phyloP scores from a whole-genome alignment of 1,284 basidiomycete genomes.

The Austroboletus olivaceoglutinosus region DNA sequence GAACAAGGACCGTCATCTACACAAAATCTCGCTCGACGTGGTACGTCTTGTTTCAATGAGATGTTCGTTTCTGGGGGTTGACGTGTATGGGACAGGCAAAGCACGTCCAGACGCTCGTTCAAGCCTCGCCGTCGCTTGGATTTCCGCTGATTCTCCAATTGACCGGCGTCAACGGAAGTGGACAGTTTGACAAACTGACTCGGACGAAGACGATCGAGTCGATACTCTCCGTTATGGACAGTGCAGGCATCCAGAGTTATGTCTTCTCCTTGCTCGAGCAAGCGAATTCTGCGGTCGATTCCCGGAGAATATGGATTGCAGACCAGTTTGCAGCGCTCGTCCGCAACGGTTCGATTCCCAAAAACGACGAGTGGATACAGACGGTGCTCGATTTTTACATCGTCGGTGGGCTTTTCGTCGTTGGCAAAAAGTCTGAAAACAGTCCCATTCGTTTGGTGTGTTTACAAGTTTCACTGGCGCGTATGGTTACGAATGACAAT shows the following conservation, averaged over 20 bases:
- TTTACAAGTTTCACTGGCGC: conserved; percentile 13
- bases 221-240: conserved; percentile 76
- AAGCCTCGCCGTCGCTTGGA: conserved; percentile 76
- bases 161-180: conserved; percentile 81
- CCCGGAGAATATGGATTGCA: conserved; percentile 75
- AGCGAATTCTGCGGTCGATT: conserved; percentile 54
- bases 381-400: conserved; percentile 79
- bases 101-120: conserved; percentile 74
- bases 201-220: conserved; percentile 92
- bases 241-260: conserved; percentile 76
- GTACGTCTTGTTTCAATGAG: conserved; percentile 42
- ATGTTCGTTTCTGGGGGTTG: conserved; percentile 3
- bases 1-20: conserved; percentile 82
- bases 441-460: conserved; percentile 60
- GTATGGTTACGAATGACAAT: conserved; percentile 3
- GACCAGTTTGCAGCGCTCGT: conserved; percentile 84
- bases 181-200: conserved; percentile 90
- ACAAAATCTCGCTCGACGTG: conserved; percentile 83
- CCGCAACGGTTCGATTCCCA: conserved; percentile 79
- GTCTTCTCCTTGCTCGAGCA: conserved; percentile 70
- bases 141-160: conserved; percentile 86
- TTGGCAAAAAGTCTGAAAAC: conserved; percentile 74
- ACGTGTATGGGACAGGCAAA: conserved; percentile 51
- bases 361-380: conserved; percentile 76
- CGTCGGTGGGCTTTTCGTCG: conserved; percentile 80